Percentiles rank a stretch among this genome's conserved stretches.
These are phyloP conservation scores for Trichoderma breve DNA, from an alignment of 2,329 filamentous ascomycete genomes.

Conservation along the genomic window DNA sequence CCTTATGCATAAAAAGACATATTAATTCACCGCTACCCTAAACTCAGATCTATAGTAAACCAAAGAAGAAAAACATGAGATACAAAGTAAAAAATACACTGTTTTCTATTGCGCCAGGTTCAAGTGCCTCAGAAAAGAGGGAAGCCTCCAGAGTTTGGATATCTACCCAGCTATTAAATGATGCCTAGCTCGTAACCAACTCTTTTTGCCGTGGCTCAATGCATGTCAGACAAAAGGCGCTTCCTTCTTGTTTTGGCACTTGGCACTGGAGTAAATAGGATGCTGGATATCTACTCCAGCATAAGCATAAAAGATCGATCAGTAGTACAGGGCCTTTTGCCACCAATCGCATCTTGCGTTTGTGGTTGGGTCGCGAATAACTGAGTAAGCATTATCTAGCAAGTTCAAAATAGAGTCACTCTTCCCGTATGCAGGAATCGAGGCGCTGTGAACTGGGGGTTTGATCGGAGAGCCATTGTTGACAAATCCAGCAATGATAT, in stretches of 20 bases:
- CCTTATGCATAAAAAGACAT: not conserved
- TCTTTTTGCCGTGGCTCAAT: not conserved
- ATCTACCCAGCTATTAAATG: not conserved
- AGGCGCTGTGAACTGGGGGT: not conserved
- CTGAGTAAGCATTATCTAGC: not conserved
- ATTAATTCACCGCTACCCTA: not conserved
- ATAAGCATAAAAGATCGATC: not conserved
- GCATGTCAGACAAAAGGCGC: too few relatives aligned
- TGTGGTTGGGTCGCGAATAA: constrained; percentile 7
- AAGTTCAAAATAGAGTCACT: not conserved
- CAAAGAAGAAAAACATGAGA: not conserved
- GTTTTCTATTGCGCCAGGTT: not conserved
- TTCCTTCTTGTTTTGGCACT: too few relatives aligned
- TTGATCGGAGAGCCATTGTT: constrained; percentile 3
- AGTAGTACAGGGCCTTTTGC: constrained; percentile 17
- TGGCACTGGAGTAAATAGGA: not conserved
- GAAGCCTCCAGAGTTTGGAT: not conserved
- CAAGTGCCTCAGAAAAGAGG: not conserved
- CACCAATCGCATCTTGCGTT: constrained; percentile 18
- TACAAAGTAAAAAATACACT: not conserved
- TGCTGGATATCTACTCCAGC: not conserved
- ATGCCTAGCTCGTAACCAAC: not conserved
- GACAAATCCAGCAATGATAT: constrained; percentile 9
- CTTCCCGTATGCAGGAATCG: not conserved
- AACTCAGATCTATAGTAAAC: not conserved